Evolutionary conservation across 352 stramenopile genomes (phyloP).

Genomic region (Globisporangium radiosum): DNA sequence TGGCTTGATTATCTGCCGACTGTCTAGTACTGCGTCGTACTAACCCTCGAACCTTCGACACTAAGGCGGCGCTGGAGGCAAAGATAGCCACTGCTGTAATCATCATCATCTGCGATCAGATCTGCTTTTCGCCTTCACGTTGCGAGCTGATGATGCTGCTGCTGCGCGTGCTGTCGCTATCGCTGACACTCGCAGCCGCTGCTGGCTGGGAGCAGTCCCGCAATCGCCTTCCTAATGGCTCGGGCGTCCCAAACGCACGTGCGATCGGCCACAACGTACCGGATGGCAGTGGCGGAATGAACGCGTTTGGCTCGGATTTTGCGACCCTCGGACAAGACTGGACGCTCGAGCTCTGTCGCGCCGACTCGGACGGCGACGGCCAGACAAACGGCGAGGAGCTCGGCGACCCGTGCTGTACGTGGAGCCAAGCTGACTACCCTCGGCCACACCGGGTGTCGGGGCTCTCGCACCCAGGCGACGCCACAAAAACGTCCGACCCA

Average conservation of each 20-base stretch:
- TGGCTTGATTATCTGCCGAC: too few species aligned
- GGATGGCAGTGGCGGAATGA: conserved; percentile 2
- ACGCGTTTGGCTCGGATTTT: conserved; percentile 8
- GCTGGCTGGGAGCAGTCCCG: conserved; percentile 7
- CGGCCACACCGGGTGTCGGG: conserved; percentile 10
- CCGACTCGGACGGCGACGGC: conserved; percentile 38
- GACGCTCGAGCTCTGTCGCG: conserved; percentile 25
- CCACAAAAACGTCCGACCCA: conserved; percentile 11
- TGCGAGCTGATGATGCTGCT: not conserved
- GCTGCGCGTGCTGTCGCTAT: not conserved
- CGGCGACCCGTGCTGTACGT: conserved; percentile 54
- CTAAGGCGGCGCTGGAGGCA: too few species aligned
- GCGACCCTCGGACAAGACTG: conserved; percentile 11
- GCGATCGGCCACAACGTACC: conserved; percentile 1
- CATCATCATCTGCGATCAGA: too few species aligned
- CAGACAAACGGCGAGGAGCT: conserved; percentile 63
- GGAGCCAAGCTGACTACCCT: conserved; percentile 16
- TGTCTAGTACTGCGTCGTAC: too few species aligned
- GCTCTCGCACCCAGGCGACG: conserved; percentile 18
- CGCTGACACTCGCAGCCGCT: not conserved
- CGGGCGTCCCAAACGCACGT: not conserved
- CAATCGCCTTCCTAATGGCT: conserved; percentile 5
- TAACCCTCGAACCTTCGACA: too few species aligned
- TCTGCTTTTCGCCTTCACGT: not conserved
- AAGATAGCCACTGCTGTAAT: not conserved